Conservation (phyloP, 257 asterid species). For the Linaria vulgaris region DNA sequence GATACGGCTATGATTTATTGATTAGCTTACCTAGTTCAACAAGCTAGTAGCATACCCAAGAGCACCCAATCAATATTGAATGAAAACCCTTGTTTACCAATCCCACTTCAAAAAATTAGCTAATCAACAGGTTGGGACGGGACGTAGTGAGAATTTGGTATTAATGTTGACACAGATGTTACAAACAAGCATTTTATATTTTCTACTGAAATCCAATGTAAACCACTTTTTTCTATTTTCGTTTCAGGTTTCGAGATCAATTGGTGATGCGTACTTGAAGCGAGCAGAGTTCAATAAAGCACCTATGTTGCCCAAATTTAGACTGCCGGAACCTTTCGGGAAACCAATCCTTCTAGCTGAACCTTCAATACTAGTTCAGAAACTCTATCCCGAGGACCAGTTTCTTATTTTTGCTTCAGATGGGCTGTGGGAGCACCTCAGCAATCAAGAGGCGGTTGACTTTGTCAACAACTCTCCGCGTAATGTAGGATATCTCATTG, state of each 20-base stretch:
- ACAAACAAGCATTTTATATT: too few relatives aligned
- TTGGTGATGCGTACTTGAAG: constrained; percentile 1
- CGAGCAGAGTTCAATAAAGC: constrained; percentile 33
- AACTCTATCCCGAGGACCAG: constrained; percentile 57
- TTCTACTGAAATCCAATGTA: too few relatives aligned
- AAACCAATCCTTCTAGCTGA: constrained; percentile 73
- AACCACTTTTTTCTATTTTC: not conserved
- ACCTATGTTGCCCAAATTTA: not conserved
- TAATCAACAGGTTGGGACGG: too few relatives aligned
- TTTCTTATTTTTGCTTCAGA: constrained; percentile 85
- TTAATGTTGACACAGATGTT: too few relatives aligned
- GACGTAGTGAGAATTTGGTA: too few relatives aligned
- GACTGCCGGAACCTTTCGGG: constrained; percentile 49
- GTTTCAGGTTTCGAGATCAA: constrained; percentile 12
- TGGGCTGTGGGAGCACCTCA: constrained; percentile 89
- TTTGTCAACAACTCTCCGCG: constrained; percentile 55
- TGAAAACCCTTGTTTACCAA: too few relatives aligned
- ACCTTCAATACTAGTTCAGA: constrained; percentile 61
- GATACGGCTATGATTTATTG: too few relatives aligned
- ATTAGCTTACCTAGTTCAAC: too few relatives aligned
- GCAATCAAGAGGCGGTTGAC: constrained; percentile 74
- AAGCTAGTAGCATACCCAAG: too few relatives aligned
- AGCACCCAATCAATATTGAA: too few relatives aligned
- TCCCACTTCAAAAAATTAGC: too few relatives aligned
- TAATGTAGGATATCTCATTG: constrained; percentile 41